Evolutionary conservation across 2,329 filamentous ascomycete species (phyloP).

Genomic region (Geosmithia putterillii): DNA sequence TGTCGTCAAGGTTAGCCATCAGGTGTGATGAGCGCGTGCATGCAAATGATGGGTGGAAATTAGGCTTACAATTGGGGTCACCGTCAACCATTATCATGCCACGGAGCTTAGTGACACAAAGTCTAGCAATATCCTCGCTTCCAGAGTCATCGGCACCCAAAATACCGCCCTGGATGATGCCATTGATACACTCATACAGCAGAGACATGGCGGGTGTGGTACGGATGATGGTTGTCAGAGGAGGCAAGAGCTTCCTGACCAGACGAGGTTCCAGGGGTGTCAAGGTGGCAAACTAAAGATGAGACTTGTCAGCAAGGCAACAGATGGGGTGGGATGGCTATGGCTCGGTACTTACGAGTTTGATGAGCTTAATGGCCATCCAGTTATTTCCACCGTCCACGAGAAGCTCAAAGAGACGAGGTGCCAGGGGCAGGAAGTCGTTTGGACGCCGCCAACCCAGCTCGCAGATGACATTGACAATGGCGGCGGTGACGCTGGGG

Average conservation of each 20-base stretch:
- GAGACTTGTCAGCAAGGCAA: slow-evolving; percentile 2
- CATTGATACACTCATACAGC: slow-evolving; percentile 95
- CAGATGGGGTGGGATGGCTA: neutral
- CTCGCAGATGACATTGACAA: slow-evolving; percentile 95
- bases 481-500: slow-evolving; percentile 84
- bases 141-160: slow-evolving; percentile 69
- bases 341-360: slow-evolving; percentile 46
- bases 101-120: slow-evolving; percentile 86
- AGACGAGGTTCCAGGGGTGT: slow-evolving; percentile 87
- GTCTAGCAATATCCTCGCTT: slow-evolving; percentile 78
- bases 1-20: slow-evolving; percentile 18
- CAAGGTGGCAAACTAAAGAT: slow-evolving; percentile 71
- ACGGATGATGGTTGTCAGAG: slow-evolving; percentile 82
- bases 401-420: slow-evolving; percentile 80
- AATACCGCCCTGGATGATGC: slow-evolving; percentile 94
- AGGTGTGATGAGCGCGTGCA: too few species aligned
- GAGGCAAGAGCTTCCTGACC: slow-evolving; percentile 81
- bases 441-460: slow-evolving; percentile 86
- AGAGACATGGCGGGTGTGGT: slow-evolving; percentile 97
- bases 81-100: slow-evolving; percentile 91
- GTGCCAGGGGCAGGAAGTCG: slow-evolving; percentile 86
- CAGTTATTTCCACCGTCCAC: slow-evolving; percentile 94
- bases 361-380: slow-evolving; percentile 99
- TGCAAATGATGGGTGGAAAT: slow-evolving; percentile 6
- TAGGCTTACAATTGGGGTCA: slow-evolving; percentile 64